phyloP scores from a whole-genome alignment of 2,329 filamentous ascomycete species.

The Phialophora tarda region DNA sequence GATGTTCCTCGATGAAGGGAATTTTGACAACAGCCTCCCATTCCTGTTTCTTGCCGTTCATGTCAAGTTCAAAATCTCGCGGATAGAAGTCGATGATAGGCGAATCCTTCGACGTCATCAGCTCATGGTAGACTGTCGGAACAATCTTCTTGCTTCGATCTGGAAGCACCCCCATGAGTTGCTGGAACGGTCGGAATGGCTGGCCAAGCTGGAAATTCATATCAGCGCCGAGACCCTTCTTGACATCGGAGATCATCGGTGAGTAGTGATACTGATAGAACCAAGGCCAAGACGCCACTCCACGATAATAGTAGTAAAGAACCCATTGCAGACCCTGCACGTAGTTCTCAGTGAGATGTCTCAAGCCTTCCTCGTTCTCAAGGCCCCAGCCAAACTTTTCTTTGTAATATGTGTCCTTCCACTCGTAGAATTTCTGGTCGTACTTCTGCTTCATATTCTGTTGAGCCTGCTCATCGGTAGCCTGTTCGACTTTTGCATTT shows the following conservation, averaged over 20 bases:
- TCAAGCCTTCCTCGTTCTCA: conserved; percentile 79
- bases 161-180: conserved; percentile 96
- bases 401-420: conserved; percentile 94
- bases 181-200: conserved; percentile 92
- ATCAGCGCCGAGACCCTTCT: conserved; percentile 82
- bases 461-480: conserved; percentile 78
- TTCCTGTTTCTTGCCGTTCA: conserved; percentile 99
- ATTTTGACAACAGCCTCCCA: conserved; percentile 99
- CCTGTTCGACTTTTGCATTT: conserved; percentile 81
- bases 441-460: conserved; percentile 82
- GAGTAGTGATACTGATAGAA: conserved; percentile 97
- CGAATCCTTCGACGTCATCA: conserved; percentile 90
- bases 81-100: conserved; percentile 99
- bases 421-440: conserved; percentile 83
- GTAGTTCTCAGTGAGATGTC: conserved; percentile 88
- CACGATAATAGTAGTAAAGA: conserved; percentile 95
- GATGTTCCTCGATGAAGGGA: conserved; percentile 93
- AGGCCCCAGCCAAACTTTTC: conserved; percentile 89
- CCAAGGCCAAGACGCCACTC: conserved; percentile 98
- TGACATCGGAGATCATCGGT: conserved; percentile 95
- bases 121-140: conserved; percentile 79
- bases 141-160: conserved; percentile 98
- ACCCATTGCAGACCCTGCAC: conserved; percentile 98
- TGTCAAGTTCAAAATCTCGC: conserved; percentile 93
- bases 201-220: conserved; percentile 93